Percentiles rank a stretch among this genome's conserved stretches.
Conservation (phyloP, 108 stramenopile genomes). For the Skeletonema potamos region DNA sequence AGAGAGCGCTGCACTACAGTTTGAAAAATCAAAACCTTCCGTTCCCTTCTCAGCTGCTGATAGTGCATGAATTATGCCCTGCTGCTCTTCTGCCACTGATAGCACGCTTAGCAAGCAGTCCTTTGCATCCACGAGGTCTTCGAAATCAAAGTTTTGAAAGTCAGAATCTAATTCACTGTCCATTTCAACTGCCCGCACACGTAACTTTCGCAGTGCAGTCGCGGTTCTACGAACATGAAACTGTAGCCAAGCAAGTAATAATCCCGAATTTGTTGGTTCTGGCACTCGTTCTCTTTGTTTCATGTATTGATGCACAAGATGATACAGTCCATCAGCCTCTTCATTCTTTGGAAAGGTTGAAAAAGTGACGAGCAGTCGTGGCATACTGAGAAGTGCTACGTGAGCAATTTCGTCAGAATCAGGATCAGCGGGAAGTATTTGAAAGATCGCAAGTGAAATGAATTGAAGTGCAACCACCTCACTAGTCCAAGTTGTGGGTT, state of each 20-base stretch:
- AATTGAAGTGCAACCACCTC: slow-evolving; percentile 49
- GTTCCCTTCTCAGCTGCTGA: slow-evolving; percentile 40
- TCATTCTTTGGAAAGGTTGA: slow-evolving; percentile 32
- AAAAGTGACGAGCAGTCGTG: slow-evolving; percentile 50
- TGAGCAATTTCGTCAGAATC: slow-evolving; percentile 42
- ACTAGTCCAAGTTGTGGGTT: slow-evolving; percentile 42
- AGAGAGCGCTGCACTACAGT: slow-evolving; percentile 34
- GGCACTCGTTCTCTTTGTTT: slow-evolving; percentile 47
- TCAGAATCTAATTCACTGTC: slow-evolving; percentile 50
- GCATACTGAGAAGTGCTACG: slow-evolving; percentile 44
- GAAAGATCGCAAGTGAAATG: slow-evolving; percentile 41
- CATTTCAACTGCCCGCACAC: slow-evolving; percentile 33
- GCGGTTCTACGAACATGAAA: slow-evolving; percentile 59
- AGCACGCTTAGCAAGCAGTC: slow-evolving; percentile 43
- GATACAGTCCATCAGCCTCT: slow-evolving; percentile 35
- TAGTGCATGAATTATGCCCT: slow-evolving; percentile 58
- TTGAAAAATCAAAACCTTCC: slow-evolving; percentile 40
- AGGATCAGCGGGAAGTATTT: slow-evolving; percentile 42
- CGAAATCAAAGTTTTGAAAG: slow-evolving; percentile 29
- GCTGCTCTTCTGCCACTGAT: slow-evolving; percentile 58
- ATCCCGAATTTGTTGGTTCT: slow-evolving; percentile 35
- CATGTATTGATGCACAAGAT: slow-evolving; percentile 35
- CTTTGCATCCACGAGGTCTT: slow-evolving; percentile 46
- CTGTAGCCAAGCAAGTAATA: slow-evolving; percentile 47
- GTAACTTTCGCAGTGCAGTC: slow-evolving; percentile 38